Percentiles rank a stretch among this genome's conserved stretches.
These are phyloP conservation scores for Debaryomyces castellii DNA, from an alignment of 805 yeast genomes.

Conservation along the genomic window DNA sequence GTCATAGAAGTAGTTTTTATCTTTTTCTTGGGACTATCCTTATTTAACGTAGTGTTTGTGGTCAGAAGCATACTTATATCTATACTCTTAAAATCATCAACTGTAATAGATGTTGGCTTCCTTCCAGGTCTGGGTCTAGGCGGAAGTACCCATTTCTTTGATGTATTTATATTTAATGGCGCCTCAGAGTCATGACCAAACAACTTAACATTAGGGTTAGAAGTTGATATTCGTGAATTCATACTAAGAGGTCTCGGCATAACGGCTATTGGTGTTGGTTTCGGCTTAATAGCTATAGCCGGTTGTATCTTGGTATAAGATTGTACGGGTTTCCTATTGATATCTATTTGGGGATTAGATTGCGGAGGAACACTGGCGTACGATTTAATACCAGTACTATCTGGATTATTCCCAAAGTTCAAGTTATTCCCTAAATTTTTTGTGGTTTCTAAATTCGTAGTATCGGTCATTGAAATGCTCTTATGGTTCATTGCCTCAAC, in stretches of 20 bases:
- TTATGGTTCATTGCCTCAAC: background rate
- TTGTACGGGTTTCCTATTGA: slow-evolving; percentile 3
- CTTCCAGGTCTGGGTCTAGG: slow-evolving; percentile 44
- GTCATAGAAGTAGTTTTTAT: background rate
- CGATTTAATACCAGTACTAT: background rate
- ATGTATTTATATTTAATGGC: slow-evolving; percentile 33
- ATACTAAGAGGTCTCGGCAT: slow-evolving; percentile 24
- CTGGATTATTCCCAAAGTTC: background rate
- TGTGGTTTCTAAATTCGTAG: background rate
- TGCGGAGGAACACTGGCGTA: background rate
- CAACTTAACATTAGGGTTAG: slow-evolving; percentile 20
- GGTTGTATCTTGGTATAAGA: slow-evolving; percentile 36
- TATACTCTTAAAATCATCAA: slow-evolving; percentile 1
- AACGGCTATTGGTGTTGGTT: slow-evolving; percentile 27
- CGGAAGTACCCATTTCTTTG: slow-evolving; percentile 40
- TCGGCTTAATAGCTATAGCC: slow-evolving; percentile 39
- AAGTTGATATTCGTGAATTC: slow-evolving; percentile 14
- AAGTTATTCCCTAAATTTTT: background rate
- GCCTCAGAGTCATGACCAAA: slow-evolving; percentile 13
- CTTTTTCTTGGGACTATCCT: slow-evolving; percentile 2
- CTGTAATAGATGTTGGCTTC: slow-evolving; percentile 23
- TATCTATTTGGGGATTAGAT: background rate
- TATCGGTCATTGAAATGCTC: background rate
- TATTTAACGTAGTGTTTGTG: background rate
- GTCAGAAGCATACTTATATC: background rate